These are phyloP conservation scores for bread wheat (Triticum aestivum) DNA, from an alignment of 176 grass and related monocot species.

Conservation along the genomic window IWGSC_CS_RefSeq_v2.1 NC_057803.1:693321686-693322185, in stretches of 20 bases:
- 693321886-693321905: neutral
- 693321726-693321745: conserved; percentile 29
- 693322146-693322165: no score
- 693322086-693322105: conserved; percentile 21
- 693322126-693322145: no score
- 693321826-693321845: neutral
- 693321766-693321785: neutral
- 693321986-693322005: conserved; percentile 2
- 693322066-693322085: neutral
- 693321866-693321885: neutral
- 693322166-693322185: no score
- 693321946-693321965: no score
- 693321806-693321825: neutral
- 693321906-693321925: neutral
- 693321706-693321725: conserved; percentile 32
- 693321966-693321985: neutral
- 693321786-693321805: neutral
- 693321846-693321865: neutral
- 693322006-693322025: neutral
- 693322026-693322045: conserved; percentile 30
- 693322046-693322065: conserved; percentile 22
- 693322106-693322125: no score
- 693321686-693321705: conserved; percentile 31
- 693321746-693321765: neutral
- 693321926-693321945: neutral